Percentiles rank a stretch among this genome's conserved stretches.
Conservation (phyloP, 805 yeast genomes). For the Torulaspora maleeae region DNA sequence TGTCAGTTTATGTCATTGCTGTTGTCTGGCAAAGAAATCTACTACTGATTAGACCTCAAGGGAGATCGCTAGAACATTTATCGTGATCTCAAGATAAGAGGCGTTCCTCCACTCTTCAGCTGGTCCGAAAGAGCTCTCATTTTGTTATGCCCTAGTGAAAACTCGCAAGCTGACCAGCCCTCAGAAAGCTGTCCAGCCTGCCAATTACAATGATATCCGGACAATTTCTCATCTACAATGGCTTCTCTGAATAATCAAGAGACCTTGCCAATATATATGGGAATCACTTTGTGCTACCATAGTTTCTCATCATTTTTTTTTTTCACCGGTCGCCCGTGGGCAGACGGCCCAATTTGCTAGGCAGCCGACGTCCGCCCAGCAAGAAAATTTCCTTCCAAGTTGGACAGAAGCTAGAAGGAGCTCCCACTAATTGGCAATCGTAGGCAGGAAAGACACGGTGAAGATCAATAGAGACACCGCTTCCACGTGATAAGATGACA, state of each 20-base stretch:
- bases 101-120: too few species aligned
- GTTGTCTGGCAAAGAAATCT: too few species aligned
- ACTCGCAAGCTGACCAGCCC: too few species aligned
- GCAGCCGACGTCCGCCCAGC: slow-evolving; percentile 8
- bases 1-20: too few species aligned
- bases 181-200: too few species aligned
- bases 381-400: slow-evolving; percentile 6
- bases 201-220: too few species aligned
- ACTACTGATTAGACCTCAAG: too few species aligned
- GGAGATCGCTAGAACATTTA: too few species aligned
- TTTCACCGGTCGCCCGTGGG: background rate
- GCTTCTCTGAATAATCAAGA: background rate
- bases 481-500: slow-evolving; percentile 21
- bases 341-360: background rate
- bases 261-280: too few species aligned
- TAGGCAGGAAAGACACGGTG: background rate
- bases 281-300: background rate
- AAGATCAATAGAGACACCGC: background rate
- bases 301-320: background rate
- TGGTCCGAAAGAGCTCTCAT: too few species aligned
- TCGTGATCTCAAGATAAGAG: too few species aligned
- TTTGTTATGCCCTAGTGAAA: too few species aligned
- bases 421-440: background rate
- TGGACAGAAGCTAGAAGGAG: slow-evolving; percentile 2
- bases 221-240: background rate